Base-by-base conservation (phyloP, 2,329 filamentous ascomycete genomes). In the Parasarocladium wereldwijsianum region DNA sequence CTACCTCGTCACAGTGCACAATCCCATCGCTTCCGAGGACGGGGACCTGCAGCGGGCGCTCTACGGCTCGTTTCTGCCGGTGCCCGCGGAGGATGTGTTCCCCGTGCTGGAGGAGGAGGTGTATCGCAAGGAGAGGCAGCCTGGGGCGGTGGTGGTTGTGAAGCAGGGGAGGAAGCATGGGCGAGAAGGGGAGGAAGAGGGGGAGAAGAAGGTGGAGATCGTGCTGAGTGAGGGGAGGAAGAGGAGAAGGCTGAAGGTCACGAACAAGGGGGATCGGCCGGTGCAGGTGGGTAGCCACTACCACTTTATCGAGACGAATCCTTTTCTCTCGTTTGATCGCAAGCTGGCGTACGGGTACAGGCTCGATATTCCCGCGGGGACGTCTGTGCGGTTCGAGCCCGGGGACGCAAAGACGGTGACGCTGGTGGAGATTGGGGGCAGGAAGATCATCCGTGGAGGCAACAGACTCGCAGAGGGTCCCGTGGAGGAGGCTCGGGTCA, bases 261-360 rank as follows among this genome's bases (percentile, higher is more conserved):
- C 76, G 38, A 93, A 82, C 52, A 81, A 70, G 43, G 87, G 87
- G 6, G 87, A 96, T 52, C 64, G 87, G 18, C 87, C 87, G 2
- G 79, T 94, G 36, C 86, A 94, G 63, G 79, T 86, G 35, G 87
- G 87, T 18, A 93, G 84, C 18, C 87, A 96, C 55, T 96, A 93
- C 52, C 87, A 94, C 55, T 93, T 96, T 50, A 73, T 93, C 46
- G 87, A 96, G 59, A 79, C 76, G n/a, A 96, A 96, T 53, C 82
- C 85, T 1, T 72, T 82, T 50, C 66, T 96, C 29, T 71, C 81
- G 37, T 96, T 96, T 50, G 87, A 96, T 54, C 81, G 87, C 16
- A 59, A 71, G 29, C 72, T 71, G 40, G 72, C 85, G 1, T 90
- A 90, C 45, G 87, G 87, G 5, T 93, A 72, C 55, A 70, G 85